These are phyloP conservation scores for Pilobolus umbonatus DNA, from an alignment of 192 early-diverging fungal species.

Conservation along the genomic window DNA sequence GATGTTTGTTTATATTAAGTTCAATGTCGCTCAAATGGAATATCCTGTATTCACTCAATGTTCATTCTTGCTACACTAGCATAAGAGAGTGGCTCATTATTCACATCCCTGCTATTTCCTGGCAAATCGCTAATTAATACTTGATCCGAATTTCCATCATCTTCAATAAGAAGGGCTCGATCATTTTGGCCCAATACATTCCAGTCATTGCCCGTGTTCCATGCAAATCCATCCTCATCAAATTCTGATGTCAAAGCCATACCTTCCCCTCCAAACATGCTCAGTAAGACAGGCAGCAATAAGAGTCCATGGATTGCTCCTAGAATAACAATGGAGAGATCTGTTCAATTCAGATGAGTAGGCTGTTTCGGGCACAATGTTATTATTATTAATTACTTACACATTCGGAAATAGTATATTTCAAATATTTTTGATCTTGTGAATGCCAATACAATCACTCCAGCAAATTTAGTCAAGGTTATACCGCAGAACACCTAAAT, in stretches of 20 bases:
- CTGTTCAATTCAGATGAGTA: constrained; percentile 9
- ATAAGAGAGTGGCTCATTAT: neutral
- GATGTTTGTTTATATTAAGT: no score
- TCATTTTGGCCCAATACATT: neutral
- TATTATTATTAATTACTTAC: constrained; percentile 19
- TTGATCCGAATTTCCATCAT: constrained; percentile 24
- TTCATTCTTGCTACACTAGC: no score
- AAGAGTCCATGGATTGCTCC: constrained; percentile 57
- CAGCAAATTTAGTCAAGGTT: constrained; percentile 59
- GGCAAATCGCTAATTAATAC: constrained; percentile 25
- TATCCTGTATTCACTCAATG: no score
- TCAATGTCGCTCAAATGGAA: no score
- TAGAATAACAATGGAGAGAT: constrained; percentile 53
- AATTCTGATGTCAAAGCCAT: constrained; percentile 32
- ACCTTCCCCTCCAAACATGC: constrained; percentile 42
- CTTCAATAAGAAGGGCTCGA: constrained; percentile 18
- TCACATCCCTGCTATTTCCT: neutral
- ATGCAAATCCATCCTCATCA: constrained; percentile 40
- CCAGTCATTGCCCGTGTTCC: constrained; percentile 13
- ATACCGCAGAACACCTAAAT: constrained; percentile 57
- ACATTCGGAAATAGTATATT: constrained; percentile 67
- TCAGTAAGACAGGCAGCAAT: constrained; percentile 53
- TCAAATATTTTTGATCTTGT: constrained; percentile 65
- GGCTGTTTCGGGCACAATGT: neutral
- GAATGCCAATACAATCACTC: constrained; percentile 62